Conservation (phyloP, 202 grass and related monocot species). For the Brachypodium distachyon region DNA sequence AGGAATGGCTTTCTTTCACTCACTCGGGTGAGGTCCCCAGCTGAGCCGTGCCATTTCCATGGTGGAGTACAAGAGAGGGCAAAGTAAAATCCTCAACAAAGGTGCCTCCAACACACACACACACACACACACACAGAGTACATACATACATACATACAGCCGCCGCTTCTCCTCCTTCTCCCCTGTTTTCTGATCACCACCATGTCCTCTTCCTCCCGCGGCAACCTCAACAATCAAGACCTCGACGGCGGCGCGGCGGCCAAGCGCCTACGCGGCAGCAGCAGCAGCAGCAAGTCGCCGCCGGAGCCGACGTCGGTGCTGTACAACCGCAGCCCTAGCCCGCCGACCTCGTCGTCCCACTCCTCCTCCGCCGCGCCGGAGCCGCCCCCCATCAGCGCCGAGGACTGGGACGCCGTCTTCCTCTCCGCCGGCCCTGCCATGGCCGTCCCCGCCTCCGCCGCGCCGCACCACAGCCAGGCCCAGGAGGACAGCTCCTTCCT, state of each 20-base stretch:
- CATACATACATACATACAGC: too few species aligned
- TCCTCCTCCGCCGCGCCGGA: background rate
- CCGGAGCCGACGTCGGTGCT: slow-evolving; percentile 46
- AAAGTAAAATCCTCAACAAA: too few species aligned
- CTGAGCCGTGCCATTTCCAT: too few species aligned
- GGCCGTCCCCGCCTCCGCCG: background rate
- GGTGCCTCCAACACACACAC: too few species aligned
- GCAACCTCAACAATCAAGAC: background rate
- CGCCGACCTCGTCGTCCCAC: slow-evolving; percentile 13
- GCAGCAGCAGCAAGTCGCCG: slow-evolving; percentile 11
- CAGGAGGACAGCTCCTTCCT: slow-evolving; percentile 28
- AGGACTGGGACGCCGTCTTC: slow-evolving; percentile 39
- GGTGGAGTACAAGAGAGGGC: too few species aligned
- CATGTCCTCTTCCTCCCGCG: too few species aligned
- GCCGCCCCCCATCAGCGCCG: slow-evolving; percentile 28
- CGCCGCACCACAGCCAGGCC: background rate
- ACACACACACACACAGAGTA: too few species aligned
- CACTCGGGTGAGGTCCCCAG: too few species aligned
- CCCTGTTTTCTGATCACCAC: too few species aligned
- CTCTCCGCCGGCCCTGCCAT: slow-evolving; percentile 17
- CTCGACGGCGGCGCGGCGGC: background rate
- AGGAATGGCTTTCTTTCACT: too few species aligned
- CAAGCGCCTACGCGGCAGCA: background rate
- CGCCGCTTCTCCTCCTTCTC: too few species aligned
- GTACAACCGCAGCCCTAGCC: slow-evolving; percentile 42